Percentiles rank a stretch among this genome's conserved stretches.
phyloP scores from a whole-genome alignment of 2,329 filamentous ascomycete species.

The Colletotrichum eremochloae region DNA sequence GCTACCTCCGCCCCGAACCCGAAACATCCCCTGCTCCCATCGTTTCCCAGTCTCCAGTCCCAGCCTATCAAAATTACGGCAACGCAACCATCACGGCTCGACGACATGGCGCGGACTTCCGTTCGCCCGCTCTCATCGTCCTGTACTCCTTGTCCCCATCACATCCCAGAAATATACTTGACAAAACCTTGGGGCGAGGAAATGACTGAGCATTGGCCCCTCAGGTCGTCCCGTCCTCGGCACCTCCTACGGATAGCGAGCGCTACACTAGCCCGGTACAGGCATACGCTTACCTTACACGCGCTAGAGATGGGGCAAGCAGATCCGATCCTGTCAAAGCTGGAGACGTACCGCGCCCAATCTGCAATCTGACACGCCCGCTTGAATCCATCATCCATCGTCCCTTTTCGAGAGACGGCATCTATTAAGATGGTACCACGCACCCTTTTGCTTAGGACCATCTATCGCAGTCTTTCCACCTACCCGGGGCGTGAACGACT shows the following conservation, averaged over 20 bases:
- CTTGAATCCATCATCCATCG: conserved; percentile 30
- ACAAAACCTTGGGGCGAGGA: conserved; percentile 6
- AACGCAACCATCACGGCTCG: conserved; percentile 4
- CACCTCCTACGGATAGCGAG: conserved; percentile 30
- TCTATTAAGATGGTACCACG: conserved; percentile 9
- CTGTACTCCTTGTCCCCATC: conserved; percentile 19
- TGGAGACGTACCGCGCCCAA: conserved; percentile 22
- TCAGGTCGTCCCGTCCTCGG: conserved; percentile 38
- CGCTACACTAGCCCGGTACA: conserved; percentile 37
- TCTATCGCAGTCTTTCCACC: not conserved
- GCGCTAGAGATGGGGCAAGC: conserved; percentile 34
- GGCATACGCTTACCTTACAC: conserved; percentile 19
- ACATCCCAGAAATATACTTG: conserved; percentile 2
- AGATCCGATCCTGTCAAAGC: conserved; percentile 42
- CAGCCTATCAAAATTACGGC: not conserved
- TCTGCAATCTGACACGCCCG: conserved; percentile 32
- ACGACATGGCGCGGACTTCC: conserved; percentile 27
- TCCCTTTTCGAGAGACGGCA: conserved; percentile 17
- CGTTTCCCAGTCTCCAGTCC: conserved; percentile 1
- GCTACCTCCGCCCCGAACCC: conserved; percentile 18
- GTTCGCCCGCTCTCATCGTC: conserved; percentile 30
- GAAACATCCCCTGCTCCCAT: conserved; percentile 24
- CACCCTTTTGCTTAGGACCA: not conserved
- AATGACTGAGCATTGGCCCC: conserved; percentile 36
- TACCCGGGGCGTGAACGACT: not conserved